Base-by-base conservation (phyloP, 2,329 filamentous ascomycete species). In the Colletotrichum sp. region DNA sequence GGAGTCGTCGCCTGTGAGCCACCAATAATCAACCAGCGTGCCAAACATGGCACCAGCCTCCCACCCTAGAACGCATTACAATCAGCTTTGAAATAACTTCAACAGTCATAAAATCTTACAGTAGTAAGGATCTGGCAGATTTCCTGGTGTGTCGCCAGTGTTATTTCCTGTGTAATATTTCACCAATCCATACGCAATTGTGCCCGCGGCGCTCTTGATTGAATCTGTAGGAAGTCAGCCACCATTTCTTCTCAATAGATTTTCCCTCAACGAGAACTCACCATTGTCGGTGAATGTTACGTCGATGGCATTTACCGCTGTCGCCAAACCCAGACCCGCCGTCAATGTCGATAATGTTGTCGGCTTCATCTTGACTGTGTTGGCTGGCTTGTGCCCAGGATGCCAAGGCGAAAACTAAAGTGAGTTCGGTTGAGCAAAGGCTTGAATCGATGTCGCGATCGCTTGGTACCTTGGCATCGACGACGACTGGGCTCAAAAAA, bases 21-120 rank as follows among this genome's bases (percentile, higher is more conserved):
- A 90, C 92, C 92, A 95, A 84, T 95, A 95, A 83, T 95, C 93
- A 71, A 95, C 85, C 77, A 95, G 82, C 3, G 92, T 90, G 71
- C 93, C 92, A 79, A 95, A 94, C 89, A 95, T 90, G 72, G 92
- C 91, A 22, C 93, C 92, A 1, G 92, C 92, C 83, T 95, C 93
- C 94, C 94, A 96, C 93, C 88, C 93, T 87, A 64, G 32, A 8
- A 27, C 4, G 16, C 3, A 8, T 39, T 13, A 59, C 34, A 88
- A 77, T 91, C 88, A 87, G 16, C 86, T 12, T 8, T 13, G 16
- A 4, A 3, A 83, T 74, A 83, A 11, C 79, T 72, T n/a, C 79
- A 80, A 16, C 1, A n/a, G 19, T 16, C 30, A 6, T 22, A 2
- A 62, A 6, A 5, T 49, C 81, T 75, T 27, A 81, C 80, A 5